Base-by-base conservation (phyloP, 2,329 filamentous ascomycete genomes). In the Dactylellina haptotyla region DNA sequence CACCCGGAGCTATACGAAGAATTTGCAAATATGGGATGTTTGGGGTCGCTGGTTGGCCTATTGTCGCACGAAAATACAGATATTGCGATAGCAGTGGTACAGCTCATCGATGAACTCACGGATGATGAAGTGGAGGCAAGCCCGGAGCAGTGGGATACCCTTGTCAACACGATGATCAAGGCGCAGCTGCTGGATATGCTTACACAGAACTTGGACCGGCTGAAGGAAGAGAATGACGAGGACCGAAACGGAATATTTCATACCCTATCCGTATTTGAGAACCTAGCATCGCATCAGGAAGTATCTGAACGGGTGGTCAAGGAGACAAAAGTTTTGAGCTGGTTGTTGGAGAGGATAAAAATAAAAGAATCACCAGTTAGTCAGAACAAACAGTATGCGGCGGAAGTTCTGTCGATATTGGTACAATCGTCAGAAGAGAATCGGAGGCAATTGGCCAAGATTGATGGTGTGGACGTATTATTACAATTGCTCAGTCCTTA, bases 21-120 rank as follows among this genome's bases (percentile, higher is more conserved):
- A 74, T 93, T 97, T 78, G 88, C 90, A 30, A 89, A 88, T 76
- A 84, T 93, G 57, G 90, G 91, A 18, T 90, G 88, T 70, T 87
- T 88, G 0, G 86, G 82, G 3, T 93, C 89, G 62, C 81, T 99
- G 56, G 92, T 96, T 1, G 87, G 89, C 1, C 82, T 99, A 58
- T 83, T 99, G 53, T 90, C 94, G 14, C 95, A 99, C 80, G 95
- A 99, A 78, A 99, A 99, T 80, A 94, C 93, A 0, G 95, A 99
- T 79, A 96, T 99, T 76, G 93, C 95, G 9, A 96, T 98, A 77
- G 91, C 90, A 75, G 91, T 90, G 0, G 89, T 97, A 54, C 91
- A 98, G 82, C 91, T 97, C 50, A 87, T 99, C 56, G 89, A 88
- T 64, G 95, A 99, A 82, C 83, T 98, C 76, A 96, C 92, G 12